These are phyloP conservation scores for Coniferiporia weirii DNA, from an alignment of 1,284 basidiomycete genomes.

Conservation along the genomic window DNA sequence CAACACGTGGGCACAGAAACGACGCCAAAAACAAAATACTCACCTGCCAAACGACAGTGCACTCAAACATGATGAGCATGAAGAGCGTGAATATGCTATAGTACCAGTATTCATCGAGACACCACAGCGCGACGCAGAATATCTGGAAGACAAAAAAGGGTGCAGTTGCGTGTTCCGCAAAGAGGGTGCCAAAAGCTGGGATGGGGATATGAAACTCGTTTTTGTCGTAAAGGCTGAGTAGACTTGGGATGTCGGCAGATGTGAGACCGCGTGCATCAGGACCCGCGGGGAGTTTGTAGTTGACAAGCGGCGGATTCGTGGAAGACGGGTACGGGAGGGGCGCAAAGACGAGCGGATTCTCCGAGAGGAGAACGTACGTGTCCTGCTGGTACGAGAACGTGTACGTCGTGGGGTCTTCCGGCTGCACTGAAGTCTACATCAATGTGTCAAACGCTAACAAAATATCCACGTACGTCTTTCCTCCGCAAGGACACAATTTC, in stretches of 20 bases:
- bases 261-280: conserved; percentile 34
- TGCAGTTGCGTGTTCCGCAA: conserved; percentile 87
- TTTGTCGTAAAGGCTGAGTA: conserved; percentile 71
- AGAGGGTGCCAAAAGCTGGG: conserved; percentile 84
- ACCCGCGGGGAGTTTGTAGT: conserved; percentile 56
- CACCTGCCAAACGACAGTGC: conserved; percentile 95
- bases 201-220: conserved; percentile 97
- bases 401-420: conserved; percentile 55
- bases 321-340: conserved; percentile 90
- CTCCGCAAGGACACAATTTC: conserved; percentile 82
- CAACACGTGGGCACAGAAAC: neutral
- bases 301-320: conserved; percentile 60
- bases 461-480: conserved; percentile 38
- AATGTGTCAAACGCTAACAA: conserved; percentile 3
- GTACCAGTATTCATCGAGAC: conserved; percentile 97
- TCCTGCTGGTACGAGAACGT: conserved; percentile 96
- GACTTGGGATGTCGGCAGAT: conserved; percentile 36
- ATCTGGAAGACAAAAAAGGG: conserved; percentile 97
- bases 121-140: conserved; percentile 95
- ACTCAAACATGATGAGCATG: conserved; percentile 96
- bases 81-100: conserved; percentile 95
- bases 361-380: conserved; percentile 75
- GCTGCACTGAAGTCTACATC: conserved; percentile 17
- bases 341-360: conserved; percentile 63
- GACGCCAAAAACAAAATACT: conserved; percentile 24